phyloP scores from a whole-genome alignment of 257 asterid genomes.

The Gentiana macrophylla region DNA sequence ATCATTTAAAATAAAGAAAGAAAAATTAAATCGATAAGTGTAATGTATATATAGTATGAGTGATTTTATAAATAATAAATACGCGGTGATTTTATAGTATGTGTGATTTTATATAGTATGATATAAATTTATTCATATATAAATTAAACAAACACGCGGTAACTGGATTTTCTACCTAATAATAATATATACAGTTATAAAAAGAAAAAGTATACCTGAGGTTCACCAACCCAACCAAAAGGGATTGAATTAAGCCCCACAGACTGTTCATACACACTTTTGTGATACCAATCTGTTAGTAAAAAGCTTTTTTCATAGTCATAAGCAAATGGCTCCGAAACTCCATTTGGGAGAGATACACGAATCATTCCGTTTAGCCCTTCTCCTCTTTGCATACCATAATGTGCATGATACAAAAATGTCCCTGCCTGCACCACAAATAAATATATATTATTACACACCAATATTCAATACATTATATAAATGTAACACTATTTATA shows the following conservation, averaged over 20 bases:
- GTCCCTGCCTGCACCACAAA: constrained; percentile 67
- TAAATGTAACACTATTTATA: background rate
- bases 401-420: constrained; percentile 82
- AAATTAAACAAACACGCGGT: no score
- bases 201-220: constrained; percentile 37
- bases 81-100: no score
- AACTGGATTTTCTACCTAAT: no score
- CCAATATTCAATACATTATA: background rate
- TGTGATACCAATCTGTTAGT: constrained; percentile 82
- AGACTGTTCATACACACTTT: constrained; percentile 48
- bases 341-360: constrained; percentile 51
- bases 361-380: constrained; percentile 67
- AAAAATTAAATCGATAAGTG: no score
- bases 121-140: no score
- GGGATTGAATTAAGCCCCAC: constrained; percentile 57
- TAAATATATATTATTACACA: no score
- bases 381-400: constrained; percentile 84
- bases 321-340: constrained; percentile 52
- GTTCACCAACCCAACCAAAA: constrained; percentile 89
- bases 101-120: no score
- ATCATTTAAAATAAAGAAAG: no score
- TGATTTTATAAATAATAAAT: no score
- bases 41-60: no score
- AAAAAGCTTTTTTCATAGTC: constrained; percentile 63
- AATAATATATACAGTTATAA: background rate